Conservation (phyloP, 2,329 filamentous ascomycete genomes). For the Colletotrichum shisoi region DNA sequence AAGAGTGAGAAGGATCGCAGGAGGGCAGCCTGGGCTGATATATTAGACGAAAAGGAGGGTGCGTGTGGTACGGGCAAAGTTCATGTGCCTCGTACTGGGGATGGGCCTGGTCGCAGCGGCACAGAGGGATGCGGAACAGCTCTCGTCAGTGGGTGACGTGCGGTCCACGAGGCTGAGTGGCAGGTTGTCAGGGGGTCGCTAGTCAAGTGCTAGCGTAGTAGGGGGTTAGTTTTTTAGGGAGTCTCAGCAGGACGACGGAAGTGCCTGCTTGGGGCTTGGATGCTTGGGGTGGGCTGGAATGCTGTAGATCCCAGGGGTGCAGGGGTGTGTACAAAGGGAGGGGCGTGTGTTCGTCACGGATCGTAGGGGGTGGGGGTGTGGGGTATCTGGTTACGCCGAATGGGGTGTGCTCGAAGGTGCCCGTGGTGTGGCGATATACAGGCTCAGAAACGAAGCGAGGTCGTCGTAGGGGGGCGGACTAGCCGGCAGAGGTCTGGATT, state of each 20-base stretch:
- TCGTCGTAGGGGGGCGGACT: slow-evolving; percentile 33
- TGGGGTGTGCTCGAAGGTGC: slow-evolving; percentile 6
- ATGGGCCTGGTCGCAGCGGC: slow-evolving; percentile 22
- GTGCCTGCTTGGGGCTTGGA: slow-evolving; percentile 39
- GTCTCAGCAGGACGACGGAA: slow-evolving; percentile 39
- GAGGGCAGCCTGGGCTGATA: slow-evolving; percentile 38
- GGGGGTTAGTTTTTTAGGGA: slow-evolving; percentile 36
- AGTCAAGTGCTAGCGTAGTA: slow-evolving; percentile 32
- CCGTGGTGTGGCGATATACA: slow-evolving; percentile 11
- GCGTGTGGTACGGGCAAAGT: slow-evolving; percentile 46
- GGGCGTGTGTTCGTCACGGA: slow-evolving; percentile 25
- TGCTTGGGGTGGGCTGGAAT: slow-evolving; percentile 39
- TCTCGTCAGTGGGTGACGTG: slow-evolving; percentile 54
- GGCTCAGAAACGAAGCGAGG: slow-evolving; percentile 19
- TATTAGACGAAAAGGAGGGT: slow-evolving; percentile 39
- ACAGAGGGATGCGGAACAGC: slow-evolving; percentile 39
- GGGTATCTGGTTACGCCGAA: not conserved
- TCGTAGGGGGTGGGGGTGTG: slow-evolving; percentile 20
- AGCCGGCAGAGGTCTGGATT: slow-evolving; percentile 35
- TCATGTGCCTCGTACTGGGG: slow-evolving; percentile 39
- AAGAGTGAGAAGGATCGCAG: slow-evolving; percentile 4
- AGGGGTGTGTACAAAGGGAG: slow-evolving; percentile 27
- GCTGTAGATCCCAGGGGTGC: slow-evolving; percentile 38
- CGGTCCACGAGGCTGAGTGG: slow-evolving; percentile 54
- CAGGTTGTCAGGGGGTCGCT: slow-evolving; percentile 33